Evolutionary conservation across 306 rosid species (phyloP), one percentile per base, ranked within the genome.

Genomic region (Ormosia semicastrata): DNA sequence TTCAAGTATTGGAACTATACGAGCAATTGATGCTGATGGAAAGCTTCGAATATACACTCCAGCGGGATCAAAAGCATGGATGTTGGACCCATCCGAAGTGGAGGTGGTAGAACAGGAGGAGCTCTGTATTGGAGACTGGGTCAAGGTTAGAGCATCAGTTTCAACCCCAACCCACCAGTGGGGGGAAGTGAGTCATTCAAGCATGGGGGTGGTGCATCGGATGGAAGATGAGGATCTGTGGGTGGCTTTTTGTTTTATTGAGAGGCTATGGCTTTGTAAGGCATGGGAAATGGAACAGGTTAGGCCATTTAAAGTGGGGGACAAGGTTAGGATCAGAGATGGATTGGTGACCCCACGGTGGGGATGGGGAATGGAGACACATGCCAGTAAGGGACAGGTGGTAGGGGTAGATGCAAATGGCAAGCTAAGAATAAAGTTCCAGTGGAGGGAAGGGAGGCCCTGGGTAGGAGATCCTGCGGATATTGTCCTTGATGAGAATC

Each of bases 281-380:
- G 90, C 90, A 60, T 85, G 73, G 72, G 99, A 95, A 84, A 86
- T 95, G 94, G 98, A 93, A 73, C 80, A 85, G 80, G 66, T 89
- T 15, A 87, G 94, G 76, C 91, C 96, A 10, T 93, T 90, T 67
- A 86, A 85, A 85, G 91, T 90, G 4, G 97, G 97, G 66, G 96
- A 95, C 91, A 90, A 90, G 81, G 99, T 95, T 76, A 87, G 75
- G 81, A 95, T 93, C 74, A 88, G 91, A 89, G 98, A 93, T 33
- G 99, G 96, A 73, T 83, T 95, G 63, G 99, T 86, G 41, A 50
- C 84, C 44, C 99, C 99, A 2, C 91, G 98, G 72, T 93, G 97
- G 98, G 98, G 98, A 39, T 95, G 99, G 99, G 99, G 99, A 85
- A 93, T 95, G 98, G 99, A 95, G 89, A 95, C 99, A 0, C 96